Evolutionary conservation across 441 rosid genomes (phyloP).

Genomic region (Pelargonium myrrhifolium): DNA sequence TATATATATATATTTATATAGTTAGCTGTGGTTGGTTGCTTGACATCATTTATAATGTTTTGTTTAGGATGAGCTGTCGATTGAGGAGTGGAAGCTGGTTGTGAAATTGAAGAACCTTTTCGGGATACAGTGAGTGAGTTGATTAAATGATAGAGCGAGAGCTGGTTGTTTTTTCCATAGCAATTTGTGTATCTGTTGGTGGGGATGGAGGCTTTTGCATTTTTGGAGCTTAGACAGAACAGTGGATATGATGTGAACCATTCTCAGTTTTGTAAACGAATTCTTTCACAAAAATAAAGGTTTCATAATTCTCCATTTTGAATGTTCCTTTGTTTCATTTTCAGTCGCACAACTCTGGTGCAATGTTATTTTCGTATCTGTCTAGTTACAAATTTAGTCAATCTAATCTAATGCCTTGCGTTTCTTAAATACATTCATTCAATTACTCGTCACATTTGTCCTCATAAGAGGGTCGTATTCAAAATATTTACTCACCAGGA

Average conservation of each 20-base stretch:
- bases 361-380: not conserved
- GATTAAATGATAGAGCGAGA: conserved; percentile 13
- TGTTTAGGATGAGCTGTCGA: conserved; percentile 56
- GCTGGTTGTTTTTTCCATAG: not conserved
- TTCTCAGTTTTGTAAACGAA: conserved; percentile 3
- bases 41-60: conserved; percentile 5
- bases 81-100: conserved; percentile 73
- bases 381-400: no score
- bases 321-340: not conserved
- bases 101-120: conserved; percentile 67
- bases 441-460: no score
- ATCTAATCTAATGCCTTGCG: no score
- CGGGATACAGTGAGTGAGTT: conserved; percentile 34
- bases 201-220: not conserved
- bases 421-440: no score
- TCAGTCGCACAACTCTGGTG: not conserved
- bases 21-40: not conserved
- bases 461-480: no score
- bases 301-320: not conserved
- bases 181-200: not conserved
- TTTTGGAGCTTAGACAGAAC: not conserved
- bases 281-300: not conserved
- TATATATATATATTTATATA: no score
- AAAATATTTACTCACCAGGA: no score
- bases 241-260: not conserved